Conservation (phyloP, 2,329 filamentous ascomycete species). For the Cladosporium phlei region DNA sequence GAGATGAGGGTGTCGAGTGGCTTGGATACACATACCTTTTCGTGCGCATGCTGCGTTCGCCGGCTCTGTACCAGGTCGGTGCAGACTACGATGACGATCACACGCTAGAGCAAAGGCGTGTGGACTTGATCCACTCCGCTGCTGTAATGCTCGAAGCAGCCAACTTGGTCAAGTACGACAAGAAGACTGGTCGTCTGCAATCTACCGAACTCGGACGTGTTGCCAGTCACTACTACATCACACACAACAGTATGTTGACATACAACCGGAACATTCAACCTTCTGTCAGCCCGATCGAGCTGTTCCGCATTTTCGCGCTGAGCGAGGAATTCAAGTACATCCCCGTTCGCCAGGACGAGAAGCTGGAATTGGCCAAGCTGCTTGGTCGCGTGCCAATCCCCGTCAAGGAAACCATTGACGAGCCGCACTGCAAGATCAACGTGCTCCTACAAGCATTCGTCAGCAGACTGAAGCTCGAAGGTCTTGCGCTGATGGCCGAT, state of each 20-base stretch:
- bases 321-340: constrained; percentile 99
- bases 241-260: constrained; percentile 90
- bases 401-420: constrained; percentile 95
- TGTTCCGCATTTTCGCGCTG: constrained; percentile 92
- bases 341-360: constrained; percentile 94
- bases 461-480: constrained; percentile 87
- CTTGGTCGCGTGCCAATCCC: constrained; percentile 87
- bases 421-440: constrained; percentile 96
- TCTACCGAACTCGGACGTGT: constrained; percentile 92
- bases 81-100: constrained; percentile 92
- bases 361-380: constrained; percentile 89
- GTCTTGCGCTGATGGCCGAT: constrained; percentile 93
- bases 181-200: constrained; percentile 82
- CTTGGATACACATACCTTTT: constrained; percentile 97
- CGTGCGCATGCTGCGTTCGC: constrained; percentile 93
- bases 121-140: constrained; percentile 95
- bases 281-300: constrained; percentile 85
- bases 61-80: constrained; percentile 90
- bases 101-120: constrained; percentile 87
- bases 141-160: constrained; percentile 81
- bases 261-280: constrained; percentile 96
- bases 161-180: constrained; percentile 89
- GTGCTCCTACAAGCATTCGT: constrained; percentile 96
- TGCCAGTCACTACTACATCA: constrained; percentile 97
- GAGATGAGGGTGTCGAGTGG: constrained; percentile 98